Percentiles rank a stretch among this genome's conserved stretches.
Evolutionary conservation across 257 asterid genomes (phyloP).

Genomic region (Thymus mandschuricus): DNA sequence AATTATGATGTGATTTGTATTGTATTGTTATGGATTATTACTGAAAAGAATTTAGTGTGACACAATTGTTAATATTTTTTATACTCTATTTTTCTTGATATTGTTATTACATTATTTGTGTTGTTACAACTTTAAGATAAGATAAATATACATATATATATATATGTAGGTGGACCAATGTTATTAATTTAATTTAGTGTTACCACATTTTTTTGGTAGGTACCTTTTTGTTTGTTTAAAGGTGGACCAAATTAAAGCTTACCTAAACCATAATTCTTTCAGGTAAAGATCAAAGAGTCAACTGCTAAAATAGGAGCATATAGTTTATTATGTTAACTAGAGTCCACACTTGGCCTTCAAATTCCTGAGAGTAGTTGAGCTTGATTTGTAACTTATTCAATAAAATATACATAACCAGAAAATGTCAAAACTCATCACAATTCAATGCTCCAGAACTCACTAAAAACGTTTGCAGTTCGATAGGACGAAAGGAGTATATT

Average conservation of each 20-base stretch:
- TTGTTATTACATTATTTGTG: conserved; percentile 27
- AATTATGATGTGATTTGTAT: no score
- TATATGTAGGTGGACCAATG: conserved; percentile 24
- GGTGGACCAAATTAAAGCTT: conserved; percentile 42
- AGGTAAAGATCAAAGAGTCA: conserved; percentile 53
- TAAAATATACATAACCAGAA: no score
- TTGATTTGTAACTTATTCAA: not conserved
- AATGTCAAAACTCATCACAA: not conserved
- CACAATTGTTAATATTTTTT: not conserved
- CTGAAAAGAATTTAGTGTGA: not conserved
- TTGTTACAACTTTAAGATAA: conserved; percentile 29
- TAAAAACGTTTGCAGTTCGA: no score
- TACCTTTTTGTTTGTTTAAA: conserved; percentile 5
- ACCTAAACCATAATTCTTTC: conserved; percentile 61
- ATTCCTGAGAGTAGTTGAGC: conserved; percentile 32
- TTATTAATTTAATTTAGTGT: not conserved
- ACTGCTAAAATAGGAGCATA: conserved; percentile 52
- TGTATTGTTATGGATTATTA: no score
- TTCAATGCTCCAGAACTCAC: no score
- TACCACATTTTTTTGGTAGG: not conserved
- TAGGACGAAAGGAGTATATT: no score
- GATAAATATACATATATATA: not conserved
- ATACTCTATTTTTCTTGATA: conserved; percentile 8
- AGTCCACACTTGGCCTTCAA: conserved; percentile 11
- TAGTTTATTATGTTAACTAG: conserved; percentile 8